phyloP scores from a whole-genome alignment of 1,284 basidiomycete genomes.

The Cryptococcus sp. region DNA sequence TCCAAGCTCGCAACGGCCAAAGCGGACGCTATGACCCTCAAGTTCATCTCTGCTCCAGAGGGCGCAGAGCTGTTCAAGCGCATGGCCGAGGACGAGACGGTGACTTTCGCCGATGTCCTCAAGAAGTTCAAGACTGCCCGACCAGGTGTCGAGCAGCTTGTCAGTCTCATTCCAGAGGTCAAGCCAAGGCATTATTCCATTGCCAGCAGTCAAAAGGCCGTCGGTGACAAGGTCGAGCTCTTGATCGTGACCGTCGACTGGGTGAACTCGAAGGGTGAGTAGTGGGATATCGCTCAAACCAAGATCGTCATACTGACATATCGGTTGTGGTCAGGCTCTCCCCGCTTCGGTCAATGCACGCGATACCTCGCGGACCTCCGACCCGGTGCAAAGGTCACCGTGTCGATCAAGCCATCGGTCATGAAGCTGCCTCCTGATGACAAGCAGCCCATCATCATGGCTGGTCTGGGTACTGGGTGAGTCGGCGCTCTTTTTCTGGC shows the following conservation, averaged over 20 bases:
- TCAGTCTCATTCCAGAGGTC: conserved; percentile 86
- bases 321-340: conserved; percentile 60
- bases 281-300: background rate
- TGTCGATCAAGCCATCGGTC: conserved; percentile 96
- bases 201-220: conserved; percentile 89
- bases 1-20: conserved; percentile 72
- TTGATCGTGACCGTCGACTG: conserved; percentile 97
- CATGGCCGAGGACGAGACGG: conserved; percentile 89
- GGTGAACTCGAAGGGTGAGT: conserved; percentile 77
- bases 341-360: conserved; percentile 92
- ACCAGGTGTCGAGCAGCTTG: conserved; percentile 78
- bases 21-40: conserved; percentile 77
- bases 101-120: conserved; percentile 89
- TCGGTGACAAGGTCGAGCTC: conserved; percentile 91
- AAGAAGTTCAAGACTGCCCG: conserved; percentile 76
- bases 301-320: background rate
- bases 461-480: conserved; percentile 89
- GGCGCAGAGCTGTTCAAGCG: conserved; percentile 93
- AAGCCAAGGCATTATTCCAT: conserved; percentile 99
- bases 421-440: conserved; percentile 93
- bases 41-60: conserved; percentile 92
- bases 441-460: conserved; percentile 94
- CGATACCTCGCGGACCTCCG: conserved; percentile 84
- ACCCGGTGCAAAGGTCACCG: conserved; percentile 89
- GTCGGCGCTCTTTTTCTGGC: conserved; percentile 12